A percentile compares a stretch with the other conserved stretches of the same genome.
Evolutionary conservation across 768 basidiomycete species (phyloP).

Genomic region (Pholiota conissans): DNA sequence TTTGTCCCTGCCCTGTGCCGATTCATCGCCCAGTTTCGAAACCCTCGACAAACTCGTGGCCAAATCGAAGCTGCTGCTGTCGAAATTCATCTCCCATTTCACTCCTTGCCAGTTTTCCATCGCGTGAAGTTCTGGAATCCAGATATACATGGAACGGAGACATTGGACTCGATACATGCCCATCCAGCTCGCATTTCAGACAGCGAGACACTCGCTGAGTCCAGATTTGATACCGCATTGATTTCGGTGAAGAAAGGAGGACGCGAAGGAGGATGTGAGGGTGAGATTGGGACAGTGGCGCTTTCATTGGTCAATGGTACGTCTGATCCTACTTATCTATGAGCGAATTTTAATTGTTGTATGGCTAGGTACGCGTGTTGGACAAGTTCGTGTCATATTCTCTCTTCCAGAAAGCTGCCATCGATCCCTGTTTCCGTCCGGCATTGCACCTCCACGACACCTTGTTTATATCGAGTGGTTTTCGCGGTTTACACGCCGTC

Average conservation of each 20-base stretch:
- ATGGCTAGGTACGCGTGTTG: neutral
- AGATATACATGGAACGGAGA: neutral
- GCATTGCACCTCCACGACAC: neutral
- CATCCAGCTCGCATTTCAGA: neutral
- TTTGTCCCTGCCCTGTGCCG: neutral
- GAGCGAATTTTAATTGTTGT: neutral
- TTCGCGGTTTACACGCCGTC: neutral
- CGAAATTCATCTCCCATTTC: neutral
- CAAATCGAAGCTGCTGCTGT: neutral
- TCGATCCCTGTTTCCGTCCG: neutral
- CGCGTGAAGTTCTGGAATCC: neutral
- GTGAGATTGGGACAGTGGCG: neutral
- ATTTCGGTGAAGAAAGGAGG: neutral
- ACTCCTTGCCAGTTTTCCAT: neutral
- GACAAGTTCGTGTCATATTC: neutral
- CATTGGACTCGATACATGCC: neutral
- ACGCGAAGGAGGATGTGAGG: too few species aligned
- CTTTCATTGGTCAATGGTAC: neutral
- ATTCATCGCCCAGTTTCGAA: neutral
- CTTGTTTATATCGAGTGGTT: constrained; percentile 5
- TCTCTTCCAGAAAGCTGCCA: neutral
- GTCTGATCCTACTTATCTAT: neutral
- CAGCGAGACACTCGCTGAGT: neutral
- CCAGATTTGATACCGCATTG: neutral
- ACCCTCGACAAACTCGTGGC: neutral